Evolutionary conservation across 2,329 filamentous ascomycete genomes (phyloP), one percentile per base, ranked within the genome.

Genomic region (Fusarium torulosum): DNA sequence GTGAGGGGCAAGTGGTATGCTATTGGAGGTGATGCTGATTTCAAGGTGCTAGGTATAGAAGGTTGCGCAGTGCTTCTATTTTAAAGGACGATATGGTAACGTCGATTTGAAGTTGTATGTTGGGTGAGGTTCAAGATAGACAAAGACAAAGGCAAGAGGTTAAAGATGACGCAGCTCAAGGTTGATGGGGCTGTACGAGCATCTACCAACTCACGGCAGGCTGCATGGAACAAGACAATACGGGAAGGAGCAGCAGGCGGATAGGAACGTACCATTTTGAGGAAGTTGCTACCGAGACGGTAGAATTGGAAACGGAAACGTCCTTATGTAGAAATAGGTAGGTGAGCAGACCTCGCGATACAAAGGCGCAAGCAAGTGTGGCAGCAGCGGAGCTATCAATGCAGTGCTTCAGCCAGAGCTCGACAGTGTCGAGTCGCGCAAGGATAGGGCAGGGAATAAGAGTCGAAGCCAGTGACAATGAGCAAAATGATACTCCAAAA

Each of bases 211-310:
- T 59, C 61, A 58, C 66, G 61, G 66, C 51, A 52, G 40, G 56
- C 44, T 69, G 66, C 66, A 70, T 63, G 53, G 62, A 42, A 43
- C 47, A 42, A 61, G 45, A 35, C 21, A 44, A 40, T 41, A 45
- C 40, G 42, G 49, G 60, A 52, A 64, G 45, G 45, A 35, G 40
- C 57, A 44, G 47, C 35, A 45, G 53, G 42, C 20, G 41, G 54
- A 25, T 40, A 37, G 40, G 53, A 47, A 69, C 71, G 53, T 65
- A 73, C 71, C 71, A 73, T 73, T 59, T 51, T 72, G 61, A 63
- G 51, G 49, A 62, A 49, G 47, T 47, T 61, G 59, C 56, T 52
- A 59, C 60, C 62, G 53, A 51, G 41, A 51, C 55, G 64, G 55
- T 42, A 54, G 54, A 40, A 37, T 58, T 43, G 31, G 47, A 60